A percentile compares a stretch with the other conserved stretches of the same genome.
phyloP scores from a whole-genome alignment of 768 basidiomycete species.

The Russula griseocarnosa region DNA sequence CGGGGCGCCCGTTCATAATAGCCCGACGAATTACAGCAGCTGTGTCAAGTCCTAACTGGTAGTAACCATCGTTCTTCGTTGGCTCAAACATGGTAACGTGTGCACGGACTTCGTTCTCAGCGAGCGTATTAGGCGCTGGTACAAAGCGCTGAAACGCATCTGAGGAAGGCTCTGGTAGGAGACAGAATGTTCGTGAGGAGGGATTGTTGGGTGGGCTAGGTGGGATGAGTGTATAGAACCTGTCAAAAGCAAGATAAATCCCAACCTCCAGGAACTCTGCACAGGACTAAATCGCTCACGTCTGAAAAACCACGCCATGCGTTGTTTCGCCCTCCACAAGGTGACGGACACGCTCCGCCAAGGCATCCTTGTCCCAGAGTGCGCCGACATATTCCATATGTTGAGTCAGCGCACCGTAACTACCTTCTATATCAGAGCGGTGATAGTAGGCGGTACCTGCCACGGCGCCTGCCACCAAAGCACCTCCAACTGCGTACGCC shows the following conservation, averaged over 20 bases:
- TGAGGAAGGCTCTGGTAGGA: slow-evolving; percentile 59
- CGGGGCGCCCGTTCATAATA: slow-evolving; percentile 37
- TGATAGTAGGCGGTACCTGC: slow-evolving; percentile 82
- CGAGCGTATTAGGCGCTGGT: slow-evolving; percentile 61
- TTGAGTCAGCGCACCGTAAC: slow-evolving; percentile 74
- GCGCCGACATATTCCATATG: slow-evolving; percentile 88
- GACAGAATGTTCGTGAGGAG: slow-evolving; percentile 67
- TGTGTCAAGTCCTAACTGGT: slow-evolving; percentile 70
- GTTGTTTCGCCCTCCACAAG: slow-evolving; percentile 58
- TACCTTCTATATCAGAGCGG: slow-evolving; percentile 65
- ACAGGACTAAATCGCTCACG: slow-evolving; percentile 43
- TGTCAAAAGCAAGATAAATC: slow-evolving; percentile 34
- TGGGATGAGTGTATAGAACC: slow-evolving; percentile 79
- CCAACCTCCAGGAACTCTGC: slow-evolving; percentile 4
- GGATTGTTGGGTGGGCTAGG: slow-evolving; percentile 55
- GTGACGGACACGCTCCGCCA: slow-evolving; percentile 58
- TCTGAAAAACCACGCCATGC: slow-evolving; percentile 65
- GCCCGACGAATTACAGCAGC: slow-evolving; percentile 61
- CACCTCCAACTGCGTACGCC: slow-evolving; percentile 68
- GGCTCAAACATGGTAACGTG: slow-evolving; percentile 87
- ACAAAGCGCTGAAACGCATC: slow-evolving; percentile 50
- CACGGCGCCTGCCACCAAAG: slow-evolving; percentile 74
- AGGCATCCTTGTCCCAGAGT: slow-evolving; percentile 71
- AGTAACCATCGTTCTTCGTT: slow-evolving; percentile 84
- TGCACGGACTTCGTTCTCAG: slow-evolving; percentile 73